Evolutionary conservation across 345 rosid genomes (phyloP).

Genomic region (Conringia planisiliqua): DNA sequence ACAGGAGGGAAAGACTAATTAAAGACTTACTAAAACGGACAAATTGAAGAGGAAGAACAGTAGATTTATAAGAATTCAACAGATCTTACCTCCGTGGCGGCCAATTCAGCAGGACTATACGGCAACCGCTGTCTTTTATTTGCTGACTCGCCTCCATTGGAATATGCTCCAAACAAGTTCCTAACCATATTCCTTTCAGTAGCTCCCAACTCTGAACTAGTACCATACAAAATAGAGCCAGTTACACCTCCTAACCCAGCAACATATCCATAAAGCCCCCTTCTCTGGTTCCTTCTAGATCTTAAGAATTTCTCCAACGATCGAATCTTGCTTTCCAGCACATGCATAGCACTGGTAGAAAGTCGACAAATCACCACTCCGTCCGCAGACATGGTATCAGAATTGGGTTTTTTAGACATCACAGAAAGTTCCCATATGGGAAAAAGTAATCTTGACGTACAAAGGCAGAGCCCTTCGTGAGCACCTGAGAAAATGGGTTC

Average conservation of each 20-base stretch:
- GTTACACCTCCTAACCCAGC: conserved; percentile 85
- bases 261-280: conserved; percentile 94
- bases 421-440: conserved; percentile 96
- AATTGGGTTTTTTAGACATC: conserved; percentile 54
- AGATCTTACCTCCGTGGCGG: conserved; percentile 79
- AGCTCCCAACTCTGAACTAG: conserved; percentile 59
- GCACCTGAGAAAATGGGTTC: conserved; percentile 96
- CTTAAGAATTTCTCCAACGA: conserved; percentile 82
- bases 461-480: conserved; percentile 89
- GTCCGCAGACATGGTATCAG: conserved; percentile 47
- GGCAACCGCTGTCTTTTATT: conserved; percentile 86
- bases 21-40: conserved; percentile 1
- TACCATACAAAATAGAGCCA: conserved; percentile 86
- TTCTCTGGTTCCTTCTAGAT: conserved; percentile 86
- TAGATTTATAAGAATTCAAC: conserved; percentile 15
- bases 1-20: conserved; percentile 26
- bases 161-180: conserved; percentile 71
- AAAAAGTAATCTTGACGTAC: conserved; percentile 84
- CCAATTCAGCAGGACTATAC: conserved; percentile 84
- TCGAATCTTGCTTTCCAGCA: conserved; percentile 82
- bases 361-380: conserved; percentile 74
- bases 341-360: conserved; percentile 70
- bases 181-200: conserved; percentile 74
- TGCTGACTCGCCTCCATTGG: conserved; percentile 59
- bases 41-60: conserved; percentile 14